Base-by-base conservation (phyloP, 306 rosid genomes). In the Arachis hypogaea region DNA sequence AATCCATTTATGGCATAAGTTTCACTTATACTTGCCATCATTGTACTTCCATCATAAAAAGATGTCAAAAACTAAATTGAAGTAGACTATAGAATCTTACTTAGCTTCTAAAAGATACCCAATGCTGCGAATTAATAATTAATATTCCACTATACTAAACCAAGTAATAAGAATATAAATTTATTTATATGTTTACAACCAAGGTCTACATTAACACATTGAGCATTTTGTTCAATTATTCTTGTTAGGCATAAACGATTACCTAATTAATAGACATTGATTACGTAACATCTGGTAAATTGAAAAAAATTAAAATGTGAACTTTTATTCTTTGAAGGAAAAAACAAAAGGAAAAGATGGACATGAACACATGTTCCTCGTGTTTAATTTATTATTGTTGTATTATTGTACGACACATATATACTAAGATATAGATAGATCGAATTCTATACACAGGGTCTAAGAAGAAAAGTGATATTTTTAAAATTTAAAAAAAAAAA, bases 1-100 rank as follows among this genome's bases (percentile, higher is more conserved):
- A 75, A 55, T 75, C 66, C 72, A 65, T 65, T 55, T 65, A 51
- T 29, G 36, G 66, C 65, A 42, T 30, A 42, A 55, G 11, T 54
- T 63, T 63, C 63, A 63, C 45, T 4, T 51, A 43, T 64, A 2
- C 28, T 22, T 1, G 38, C 45, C 45, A 54, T 40, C 38, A 38
- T 50, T 40, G 33, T 51, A 41, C 18, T 63, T 52, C 63, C 52
- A 63, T 63, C 22, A 74, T 40, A 9, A 43, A 28, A 40, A 38
- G 22, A 28, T 12, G 44, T 1, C 28, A 22, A 74, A 64, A 54
- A 63, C 49, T 12, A 72, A 60, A n/a, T 10, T 45, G 9, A 30
- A 33, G 4, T 33, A 2, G 49, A 50, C 5, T 0, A 7, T 16
- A 60, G 51, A 49, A 61, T 47, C 22, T 33, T 33, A 33, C 38